These are phyloP conservation scores for Pneumocystis oryctolagi DNA, from an alignment of 1,139 yeast genomes.

Conservation along the genomic window DNA sequence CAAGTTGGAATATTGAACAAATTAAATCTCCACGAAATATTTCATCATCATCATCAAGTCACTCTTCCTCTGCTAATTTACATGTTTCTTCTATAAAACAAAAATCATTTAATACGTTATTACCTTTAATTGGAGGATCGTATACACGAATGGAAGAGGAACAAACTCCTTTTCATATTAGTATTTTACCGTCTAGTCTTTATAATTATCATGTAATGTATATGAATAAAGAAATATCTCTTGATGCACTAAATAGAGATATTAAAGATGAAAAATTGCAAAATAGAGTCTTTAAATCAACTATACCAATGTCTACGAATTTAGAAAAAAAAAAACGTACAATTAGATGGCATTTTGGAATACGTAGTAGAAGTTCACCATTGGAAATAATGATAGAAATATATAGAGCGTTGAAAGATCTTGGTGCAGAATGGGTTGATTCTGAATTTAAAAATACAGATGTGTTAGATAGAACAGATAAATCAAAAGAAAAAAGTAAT, in stretches of 20 bases:
- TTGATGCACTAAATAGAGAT: background rate
- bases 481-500: background rate
- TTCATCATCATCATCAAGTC: background rate
- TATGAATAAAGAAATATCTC: background rate
- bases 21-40: constrained; percentile 37
- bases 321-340: constrained; percentile 9
- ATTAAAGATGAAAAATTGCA: background rate
- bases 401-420: constrained; percentile 76
- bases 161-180: background rate
- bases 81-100: background rate
- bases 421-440: constrained; percentile 91
- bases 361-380: constrained; percentile 89
- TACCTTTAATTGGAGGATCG: background rate
- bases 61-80: background rate
- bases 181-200: background rate
- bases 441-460: constrained; percentile 1
- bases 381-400: constrained; percentile 98
- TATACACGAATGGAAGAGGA: background rate
- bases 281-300: background rate
- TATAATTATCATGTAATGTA: constrained; percentile 1
- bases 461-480: constrained; percentile 1
- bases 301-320: background rate
- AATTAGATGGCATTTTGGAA: constrained; percentile 98
- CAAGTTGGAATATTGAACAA: constrained; percentile 34
- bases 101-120: background rate